Evolutionary conservation across 2,329 filamentous ascomycete genomes (phyloP), one percentile per base, ranked within the genome.

Genomic region (Zymoseptoria brevis): DNA sequence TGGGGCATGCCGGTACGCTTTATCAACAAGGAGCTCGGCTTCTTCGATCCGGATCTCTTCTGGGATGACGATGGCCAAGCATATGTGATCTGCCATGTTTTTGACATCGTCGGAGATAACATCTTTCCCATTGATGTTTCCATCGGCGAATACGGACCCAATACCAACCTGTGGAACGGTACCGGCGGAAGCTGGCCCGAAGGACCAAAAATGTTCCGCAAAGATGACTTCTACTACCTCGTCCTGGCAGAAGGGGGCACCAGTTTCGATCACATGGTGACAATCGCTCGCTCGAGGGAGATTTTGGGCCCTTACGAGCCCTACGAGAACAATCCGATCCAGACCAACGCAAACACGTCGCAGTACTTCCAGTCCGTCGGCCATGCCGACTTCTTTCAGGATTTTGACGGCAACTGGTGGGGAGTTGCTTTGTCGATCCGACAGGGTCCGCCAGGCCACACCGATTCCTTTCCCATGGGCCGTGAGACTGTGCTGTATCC

Each of bases 361-460:
- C 58, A 66, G 26, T 69, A 72, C 73, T 73, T 67, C 58, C 81
- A 84, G 62, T 80, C 80, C 1, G 77, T 83, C 0, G 82, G 82
- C 0, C 83, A 85, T 56, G 78, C 80, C 0, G 82, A 85, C 61
- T 61, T 84, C 1, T 83, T 85, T 60, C 77, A 81, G 53, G 82
- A 84, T 59, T 62, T 62, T 0, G 41, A 63, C 0, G 80, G 78
- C 0, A 76, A 79, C 29, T 84, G 82, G 82, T 83, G 80, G 81
- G 77, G 74, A 0, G 72, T 79, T 4, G 75, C 75, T 1, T 69
- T 84, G 1, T 73, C 77, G 0, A 79, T 77, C 0, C 73, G 81
- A 1, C 74, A 73, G 16, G 79, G 76, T 0, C 74, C 76, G 0
- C 35, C 35, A 13, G 50, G 22, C 8, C 69, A 70, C 16, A 80